Base-by-base conservation (phyloP, 2,329 filamentous ascomycete species). In the Diplodia seriata region DNA sequence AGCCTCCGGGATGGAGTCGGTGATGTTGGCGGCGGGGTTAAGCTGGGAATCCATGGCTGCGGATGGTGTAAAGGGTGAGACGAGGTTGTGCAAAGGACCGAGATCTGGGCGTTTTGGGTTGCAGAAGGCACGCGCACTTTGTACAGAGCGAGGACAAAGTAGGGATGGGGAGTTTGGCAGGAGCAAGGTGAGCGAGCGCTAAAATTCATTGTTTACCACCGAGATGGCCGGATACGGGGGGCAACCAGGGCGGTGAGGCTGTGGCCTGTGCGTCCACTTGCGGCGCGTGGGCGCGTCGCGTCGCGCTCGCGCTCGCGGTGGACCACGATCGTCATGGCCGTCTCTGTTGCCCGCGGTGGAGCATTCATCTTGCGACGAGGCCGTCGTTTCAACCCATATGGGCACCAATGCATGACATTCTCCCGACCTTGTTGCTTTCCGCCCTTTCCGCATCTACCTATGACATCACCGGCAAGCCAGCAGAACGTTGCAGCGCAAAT, bases 1-100 rank as follows among this genome's bases (percentile, higher is more conserved):
- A 15, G 74, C 67, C 63, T 71, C 71, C 66, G 73, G 74, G 64
- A 73, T 70, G 65, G 72, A 71, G 68, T 73, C 70, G 69, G 74
- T 73, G 71, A 72, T 73, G 65, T 54, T 67, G 49, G 53, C 47
- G 15, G 67, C 54, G 66, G 66, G 66, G 66, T 67, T 67, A 36
- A 67, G 51, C 36, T 55, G 33, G 33, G 66, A 67, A 50, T 67
- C 66, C 66, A 67, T 67, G 54, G 59, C n/a, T 51, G 59, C 26
- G 18, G 26, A 40, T 15, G 29, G 6, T 26, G 33, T 26, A 5
- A 40, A 26, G 38, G 18, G 14, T n/a, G 26, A 62, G 36, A 29
- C 29, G 40, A 62, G 36, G 57, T 33, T 29, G 40, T 49, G 57
- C 57, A 62, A 43, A 49, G 29, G 59, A 47, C 23, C 15, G 29